These are phyloP conservation scores for Sugiyamaella castrensis DNA, from an alignment of 1,139 yeast species.

Conservation along the genomic window DNA sequence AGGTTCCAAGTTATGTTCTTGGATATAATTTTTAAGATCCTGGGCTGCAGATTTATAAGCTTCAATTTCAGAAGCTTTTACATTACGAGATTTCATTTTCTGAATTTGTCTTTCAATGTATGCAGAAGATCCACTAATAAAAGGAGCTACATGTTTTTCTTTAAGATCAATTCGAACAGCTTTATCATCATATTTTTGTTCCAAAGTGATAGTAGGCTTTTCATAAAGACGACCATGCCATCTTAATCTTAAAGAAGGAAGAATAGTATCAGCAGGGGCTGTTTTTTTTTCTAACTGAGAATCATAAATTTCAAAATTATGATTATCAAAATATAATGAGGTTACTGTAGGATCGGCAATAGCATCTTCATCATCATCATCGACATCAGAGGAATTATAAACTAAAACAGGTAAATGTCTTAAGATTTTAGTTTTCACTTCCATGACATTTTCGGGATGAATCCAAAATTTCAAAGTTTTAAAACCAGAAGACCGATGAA, in stretches of 20 bases:
- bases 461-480: slow-evolving; percentile 92
- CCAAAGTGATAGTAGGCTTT: slow-evolving; percentile 74
- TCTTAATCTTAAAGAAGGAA: slow-evolving; percentile 76
- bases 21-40: slow-evolving; percentile 61
- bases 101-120: slow-evolving; percentile 48
- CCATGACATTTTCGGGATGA: slow-evolving; percentile 95
- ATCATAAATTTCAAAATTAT: slow-evolving; percentile 79
- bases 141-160: slow-evolving; percentile 72
- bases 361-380: slow-evolving; percentile 39
- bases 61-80: slow-evolving; percentile 47
- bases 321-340: slow-evolving; percentile 83
- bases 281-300: slow-evolving; percentile 66
- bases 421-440: slow-evolving; percentile 87
- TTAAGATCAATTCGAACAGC: slow-evolving; percentile 62
- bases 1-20: slow-evolving; percentile 71
- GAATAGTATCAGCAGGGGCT: slow-evolving; percentile 42
- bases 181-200: slow-evolving; percentile 64
- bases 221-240: slow-evolving; percentile 86
- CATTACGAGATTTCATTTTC: slow-evolving; percentile 51
- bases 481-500: slow-evolving; percentile 52
- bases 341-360: slow-evolving; percentile 76
- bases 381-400: slow-evolving; percentile 47
- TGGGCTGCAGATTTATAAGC: slow-evolving; percentile 54
- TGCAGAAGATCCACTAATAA: slow-evolving; percentile 44
- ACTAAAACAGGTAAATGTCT: slow-evolving; percentile 91